Evolutionary conservation across 2,329 filamentous ascomycete genomes (phyloP), one percentile per base, ranked within the genome.

Genomic region (Sporothrix mexicana): DNA sequence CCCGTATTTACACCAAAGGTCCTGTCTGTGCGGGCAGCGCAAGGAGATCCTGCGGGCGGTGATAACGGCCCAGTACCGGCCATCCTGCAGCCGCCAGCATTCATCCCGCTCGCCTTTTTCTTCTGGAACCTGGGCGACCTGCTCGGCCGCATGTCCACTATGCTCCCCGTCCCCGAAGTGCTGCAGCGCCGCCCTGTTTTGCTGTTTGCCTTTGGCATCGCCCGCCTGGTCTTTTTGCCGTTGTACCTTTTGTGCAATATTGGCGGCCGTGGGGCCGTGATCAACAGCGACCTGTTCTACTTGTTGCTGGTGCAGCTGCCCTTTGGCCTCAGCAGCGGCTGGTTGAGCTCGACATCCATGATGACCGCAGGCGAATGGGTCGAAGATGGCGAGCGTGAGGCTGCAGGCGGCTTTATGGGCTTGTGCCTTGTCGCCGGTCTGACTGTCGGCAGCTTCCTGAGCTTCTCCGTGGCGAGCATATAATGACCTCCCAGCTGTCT

Each of bases 111-210:
- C 0, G 94, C 88, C 3, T 97, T 98, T 81, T 88, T 98, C 74
- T 89, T 96, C 79, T 99, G 96, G 96, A 99, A 98, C 79, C 80
- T 91, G 1, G 96, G 96, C 59, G 96, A 98, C 79, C 84, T 98
- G 8, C 75, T 88, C 15, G 96, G 96, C 6, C 89, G 96, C 9
- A 82, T 97, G 23, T 80, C 88, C 1, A 91, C 94, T 1, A 87
- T 80, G 75, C 87, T 81, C 81, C 91, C 79, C 71, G 84, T 79
- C 77, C 53, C 73, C 6, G n/a, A 12, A 8, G 91, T 75, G n/a
- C 82, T 94, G 9, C 87, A 87, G 0, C 85, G 88, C 68, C 86
- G 88, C 17, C 94, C 95, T 0, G 83, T 85, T 3, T 77, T 89
- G 0, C 84, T 98, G 9, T 93, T 97, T 78, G 78, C 86, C 20